Conservation (phyloP, 2,329 filamentous ascomycete species). For the Magnaporthiopsis rhizophila region DNA sequence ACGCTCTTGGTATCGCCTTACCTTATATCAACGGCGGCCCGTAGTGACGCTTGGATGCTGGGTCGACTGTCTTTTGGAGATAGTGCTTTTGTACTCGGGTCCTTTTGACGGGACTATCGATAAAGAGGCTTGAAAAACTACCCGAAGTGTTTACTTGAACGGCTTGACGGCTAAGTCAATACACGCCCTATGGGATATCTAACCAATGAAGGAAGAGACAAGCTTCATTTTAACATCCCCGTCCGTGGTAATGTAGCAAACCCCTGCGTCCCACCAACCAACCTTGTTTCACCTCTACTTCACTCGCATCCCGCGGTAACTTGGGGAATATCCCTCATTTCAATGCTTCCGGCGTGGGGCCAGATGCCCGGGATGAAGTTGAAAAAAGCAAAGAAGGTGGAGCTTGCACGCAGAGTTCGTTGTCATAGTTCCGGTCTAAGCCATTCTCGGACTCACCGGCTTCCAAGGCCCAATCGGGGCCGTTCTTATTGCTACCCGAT, state of each 20-base stretch:
- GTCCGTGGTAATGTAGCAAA: background rate
- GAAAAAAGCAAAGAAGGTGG: background rate
- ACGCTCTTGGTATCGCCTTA: background rate
- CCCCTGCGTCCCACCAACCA: no score
- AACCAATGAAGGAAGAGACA: background rate
- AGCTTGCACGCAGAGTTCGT: background rate
- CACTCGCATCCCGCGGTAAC: background rate
- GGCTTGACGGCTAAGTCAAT: no score
- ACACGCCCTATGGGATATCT: background rate
- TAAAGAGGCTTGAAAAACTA: background rate
- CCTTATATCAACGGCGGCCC: background rate
- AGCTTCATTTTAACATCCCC: background rate
- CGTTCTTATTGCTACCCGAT: background rate
- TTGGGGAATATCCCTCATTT: background rate
- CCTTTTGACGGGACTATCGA: background rate
- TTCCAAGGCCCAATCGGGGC: background rate
- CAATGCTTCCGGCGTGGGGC: background rate
- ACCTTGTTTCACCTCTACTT: background rate
- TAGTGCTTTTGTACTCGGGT: background rate
- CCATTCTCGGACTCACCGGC: background rate
- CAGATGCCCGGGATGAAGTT: background rate
- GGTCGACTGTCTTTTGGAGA: background rate
- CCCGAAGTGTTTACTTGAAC: background rate
- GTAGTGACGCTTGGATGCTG: background rate
- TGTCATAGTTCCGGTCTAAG: background rate